Evolutionary conservation across 2,329 filamentous ascomycete genomes (phyloP).

Genomic region (Lachnellula suecica): DNA sequence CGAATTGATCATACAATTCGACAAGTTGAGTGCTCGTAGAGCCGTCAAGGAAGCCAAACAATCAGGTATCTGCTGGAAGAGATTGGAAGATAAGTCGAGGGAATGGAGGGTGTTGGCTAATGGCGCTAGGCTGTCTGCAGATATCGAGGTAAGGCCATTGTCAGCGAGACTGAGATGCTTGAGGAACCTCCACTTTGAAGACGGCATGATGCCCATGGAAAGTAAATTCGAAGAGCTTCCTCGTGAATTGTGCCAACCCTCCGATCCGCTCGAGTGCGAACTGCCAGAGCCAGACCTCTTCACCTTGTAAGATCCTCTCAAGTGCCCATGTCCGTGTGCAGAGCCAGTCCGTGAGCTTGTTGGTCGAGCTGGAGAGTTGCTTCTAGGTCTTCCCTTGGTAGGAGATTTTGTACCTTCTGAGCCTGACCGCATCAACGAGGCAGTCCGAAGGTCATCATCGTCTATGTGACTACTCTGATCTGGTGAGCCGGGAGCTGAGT

Average conservation of each 20-base stretch:
- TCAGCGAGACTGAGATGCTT: conserved; percentile 89
- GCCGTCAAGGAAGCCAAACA: conserved; percentile 82
- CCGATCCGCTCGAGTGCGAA: conserved; percentile 77
- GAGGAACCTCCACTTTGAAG: conserved; percentile 92
- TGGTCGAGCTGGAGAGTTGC: conserved; percentile 79
- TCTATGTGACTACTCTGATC: conserved; percentile 33
- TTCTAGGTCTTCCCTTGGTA: conserved; percentile 56
- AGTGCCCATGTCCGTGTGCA: conserved; percentile 59
- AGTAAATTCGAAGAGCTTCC: conserved; percentile 80
- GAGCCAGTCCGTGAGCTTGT: conserved; percentile 68
- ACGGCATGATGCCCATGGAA: conserved; percentile 68
- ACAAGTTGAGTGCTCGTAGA: conserved; percentile 88
- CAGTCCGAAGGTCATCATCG: conserved; percentile 22
- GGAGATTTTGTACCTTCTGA: conserved; percentile 31
- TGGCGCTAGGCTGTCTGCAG: conserved; percentile 72
- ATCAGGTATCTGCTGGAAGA: conserved; percentile 93
- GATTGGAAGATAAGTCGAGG: conserved; percentile 86
- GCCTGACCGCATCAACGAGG: conserved; percentile 27
- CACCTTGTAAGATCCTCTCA: conserved; percentile 69
- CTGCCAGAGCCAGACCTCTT: conserved; percentile 88
- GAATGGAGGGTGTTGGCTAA: conserved; percentile 88
- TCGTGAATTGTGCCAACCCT: conserved; percentile 61
- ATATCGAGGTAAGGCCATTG: conserved; percentile 82
- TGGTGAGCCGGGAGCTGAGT: conserved; percentile 55
- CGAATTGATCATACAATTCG: conserved; percentile 96